These are phyloP conservation scores for Aspergillus arachidicola DNA, from an alignment of 2,329 filamentous ascomycete species.

Conservation along the genomic window DNA sequence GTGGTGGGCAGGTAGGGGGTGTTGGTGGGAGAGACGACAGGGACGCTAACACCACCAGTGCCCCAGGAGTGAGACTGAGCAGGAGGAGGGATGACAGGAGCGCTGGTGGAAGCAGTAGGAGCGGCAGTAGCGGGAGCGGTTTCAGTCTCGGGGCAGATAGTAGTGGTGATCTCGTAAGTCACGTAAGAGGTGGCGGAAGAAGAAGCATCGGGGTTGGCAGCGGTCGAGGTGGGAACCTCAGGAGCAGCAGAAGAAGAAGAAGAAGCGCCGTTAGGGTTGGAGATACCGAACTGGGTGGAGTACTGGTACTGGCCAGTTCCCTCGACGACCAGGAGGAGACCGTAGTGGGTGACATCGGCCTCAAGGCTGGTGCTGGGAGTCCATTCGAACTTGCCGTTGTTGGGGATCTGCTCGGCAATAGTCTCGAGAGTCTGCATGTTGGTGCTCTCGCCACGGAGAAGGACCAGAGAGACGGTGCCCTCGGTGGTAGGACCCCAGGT, in stretches of 20 bases:
- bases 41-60: slow-evolving; percentile 13
- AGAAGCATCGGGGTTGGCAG: slow-evolving; percentile 16
- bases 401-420: slow-evolving; percentile 57
- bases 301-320: slow-evolving; percentile 63
- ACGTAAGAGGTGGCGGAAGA: neutral
- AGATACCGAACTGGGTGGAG: slow-evolving; percentile 64
- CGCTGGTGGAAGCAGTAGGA: slow-evolving; percentile 6
- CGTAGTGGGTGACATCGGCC: slow-evolving; percentile 57
- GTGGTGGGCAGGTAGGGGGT: slow-evolving; percentile 16
- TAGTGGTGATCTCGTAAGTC: slow-evolving; percentile 8
- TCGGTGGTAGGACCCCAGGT: slow-evolving; percentile 54
- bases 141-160: slow-evolving; percentile 10
- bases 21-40: slow-evolving; percentile 17
- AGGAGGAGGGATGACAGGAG: slow-evolving; percentile 13
- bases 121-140: slow-evolving; percentile 14
- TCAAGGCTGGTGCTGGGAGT: slow-evolving; percentile 54
- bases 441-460: slow-evolving; percentile 60
- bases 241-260: slow-evolving; percentile 14
- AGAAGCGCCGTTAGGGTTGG: slow-evolving; percentile 27
- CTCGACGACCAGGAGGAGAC: slow-evolving; percentile 64
- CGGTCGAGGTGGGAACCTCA: slow-evolving; percentile 8
- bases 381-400: slow-evolving; percentile 60
- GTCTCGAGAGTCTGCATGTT: slow-evolving; percentile 56
- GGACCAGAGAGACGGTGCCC: slow-evolving; percentile 56
- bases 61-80: slow-evolving; percentile 2